These are phyloP conservation scores for Yamadazyma philogaea DNA, from an alignment of 805 yeast genomes.

Conservation along the genomic window DNA sequence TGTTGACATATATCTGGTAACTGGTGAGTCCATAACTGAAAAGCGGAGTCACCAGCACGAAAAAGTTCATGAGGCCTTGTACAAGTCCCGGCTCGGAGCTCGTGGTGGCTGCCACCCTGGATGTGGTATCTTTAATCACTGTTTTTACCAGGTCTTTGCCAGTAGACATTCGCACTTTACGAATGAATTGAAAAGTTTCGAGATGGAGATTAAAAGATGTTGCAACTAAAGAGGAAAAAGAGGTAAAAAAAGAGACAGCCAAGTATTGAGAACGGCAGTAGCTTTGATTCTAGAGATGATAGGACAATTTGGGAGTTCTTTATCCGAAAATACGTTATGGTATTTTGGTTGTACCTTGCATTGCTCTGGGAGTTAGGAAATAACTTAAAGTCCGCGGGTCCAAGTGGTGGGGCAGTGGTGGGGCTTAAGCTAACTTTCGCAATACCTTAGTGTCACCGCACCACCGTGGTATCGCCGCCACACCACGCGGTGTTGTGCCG, in stretches of 20 bases:
- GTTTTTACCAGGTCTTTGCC: not conserved
- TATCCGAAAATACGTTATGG: too few species aligned
- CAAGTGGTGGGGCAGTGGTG: too few species aligned
- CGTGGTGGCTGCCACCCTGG: not conserved
- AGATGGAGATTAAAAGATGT: not conserved
- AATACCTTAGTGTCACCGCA: too few species aligned
- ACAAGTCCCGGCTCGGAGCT: not conserved
- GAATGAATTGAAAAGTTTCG: not conserved
- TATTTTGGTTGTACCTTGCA: too few species aligned
- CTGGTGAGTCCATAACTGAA: conserved; percentile 86
- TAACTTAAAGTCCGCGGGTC: too few species aligned
- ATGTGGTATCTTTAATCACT: not conserved
- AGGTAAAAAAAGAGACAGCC: not conserved
- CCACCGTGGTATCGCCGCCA: too few species aligned
- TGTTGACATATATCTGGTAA: conserved; percentile 56
- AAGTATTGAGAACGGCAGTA: too few species aligned
- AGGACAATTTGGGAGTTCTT: too few species aligned
- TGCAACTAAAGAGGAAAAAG: not conserved
- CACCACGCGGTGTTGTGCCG: too few species aligned
- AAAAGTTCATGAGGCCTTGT: conserved; percentile 49
- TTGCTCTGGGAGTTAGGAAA: too few species aligned
- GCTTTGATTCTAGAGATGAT: too few species aligned
- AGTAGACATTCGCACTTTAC: not conserved
- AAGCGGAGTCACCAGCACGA: conserved; percentile 78
- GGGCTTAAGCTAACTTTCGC: too few species aligned